Evolutionary conservation across 768 basidiomycete species (phyloP).

Genomic region (Boletus pseudo-olivaceus): DNA sequence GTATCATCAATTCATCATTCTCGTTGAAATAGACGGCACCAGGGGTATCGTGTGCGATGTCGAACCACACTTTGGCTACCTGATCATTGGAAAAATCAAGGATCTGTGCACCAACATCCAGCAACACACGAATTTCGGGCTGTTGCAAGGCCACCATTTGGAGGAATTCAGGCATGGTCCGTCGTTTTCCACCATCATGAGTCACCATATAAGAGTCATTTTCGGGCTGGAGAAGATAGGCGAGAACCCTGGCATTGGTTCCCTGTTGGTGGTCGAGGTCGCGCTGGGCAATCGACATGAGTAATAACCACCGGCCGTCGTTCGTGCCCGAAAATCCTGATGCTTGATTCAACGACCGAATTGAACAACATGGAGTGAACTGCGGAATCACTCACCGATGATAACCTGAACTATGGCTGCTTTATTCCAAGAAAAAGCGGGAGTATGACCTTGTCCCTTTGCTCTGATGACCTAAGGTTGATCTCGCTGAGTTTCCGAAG

Average conservation of each 20-base stretch:
- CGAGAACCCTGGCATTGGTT: constrained; percentile 36
- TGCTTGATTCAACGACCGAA: background rate
- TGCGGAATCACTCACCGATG: background rate
- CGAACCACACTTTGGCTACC: constrained; percentile 41
- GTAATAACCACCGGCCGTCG: constrained; percentile 35
- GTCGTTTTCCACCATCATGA: background rate
- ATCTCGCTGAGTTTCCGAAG: too few species aligned
- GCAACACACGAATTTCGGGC: constrained; percentile 40
- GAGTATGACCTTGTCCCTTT: too few species aligned
- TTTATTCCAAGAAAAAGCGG: too few species aligned
- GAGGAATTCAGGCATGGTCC: constrained; percentile 15
- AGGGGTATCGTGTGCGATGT: constrained; percentile 1
- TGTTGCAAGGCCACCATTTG: constrained; percentile 27
- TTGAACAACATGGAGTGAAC: background rate
- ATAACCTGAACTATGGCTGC: background rate
- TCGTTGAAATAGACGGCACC: constrained; percentile 16
- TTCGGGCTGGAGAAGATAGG: constrained; percentile 26
- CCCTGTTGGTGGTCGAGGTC: constrained; percentile 8
- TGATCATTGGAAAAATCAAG: constrained; percentile 31
- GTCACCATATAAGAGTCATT: constrained; percentile 10
- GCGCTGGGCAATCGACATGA: constrained; percentile 28
- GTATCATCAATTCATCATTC: constrained; percentile 24
- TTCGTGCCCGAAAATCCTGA: constrained; percentile 40
- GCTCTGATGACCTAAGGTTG: too few species aligned
- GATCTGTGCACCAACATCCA: constrained; percentile 49